Conservation (phyloP, 148 eudicot species). For the Arctostaphylos glauca region DNA sequence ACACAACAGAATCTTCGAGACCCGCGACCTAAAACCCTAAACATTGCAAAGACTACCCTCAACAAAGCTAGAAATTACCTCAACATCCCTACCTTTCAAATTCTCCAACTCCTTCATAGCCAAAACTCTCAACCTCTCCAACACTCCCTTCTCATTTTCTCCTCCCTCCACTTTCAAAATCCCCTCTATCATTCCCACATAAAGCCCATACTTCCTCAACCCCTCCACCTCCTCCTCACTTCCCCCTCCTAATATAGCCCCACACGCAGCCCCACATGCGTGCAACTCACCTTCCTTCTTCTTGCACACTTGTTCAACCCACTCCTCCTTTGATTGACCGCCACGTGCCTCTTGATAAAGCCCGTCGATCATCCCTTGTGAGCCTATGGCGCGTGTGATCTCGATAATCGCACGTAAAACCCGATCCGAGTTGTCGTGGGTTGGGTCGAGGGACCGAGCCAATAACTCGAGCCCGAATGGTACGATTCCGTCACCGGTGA, state of each 20-base stretch:
- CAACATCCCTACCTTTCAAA: conserved; percentile 26
- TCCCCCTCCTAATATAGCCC: conserved; percentile 10
- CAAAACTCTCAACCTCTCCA: conserved; percentile 21
- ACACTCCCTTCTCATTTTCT: neutral
- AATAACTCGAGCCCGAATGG: conserved; percentile 8
- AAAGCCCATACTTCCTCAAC: conserved; percentile 30
- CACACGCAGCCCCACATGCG: conserved; percentile 1
- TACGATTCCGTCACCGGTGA: conserved; percentile 29
- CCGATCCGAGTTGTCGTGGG: conserved; percentile 17
- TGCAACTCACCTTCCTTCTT: conserved; percentile 14
- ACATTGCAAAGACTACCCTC: conserved; percentile 8
- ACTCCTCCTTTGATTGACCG: neutral
- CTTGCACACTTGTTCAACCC: neutral
- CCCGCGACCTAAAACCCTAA: neutral
- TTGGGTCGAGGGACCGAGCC: neutral
- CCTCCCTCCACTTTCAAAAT: conserved; percentile 18
- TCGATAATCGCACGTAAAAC: conserved; percentile 36
- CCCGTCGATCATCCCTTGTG: conserved; percentile 33
- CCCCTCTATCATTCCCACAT: conserved; percentile 38
- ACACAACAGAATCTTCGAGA: no score
- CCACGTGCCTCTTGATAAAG: conserved; percentile 16
- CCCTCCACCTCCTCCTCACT: conserved; percentile 11
- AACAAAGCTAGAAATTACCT: conserved; percentile 30
- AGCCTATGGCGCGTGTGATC: conserved; percentile 36
- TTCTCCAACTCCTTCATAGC: conserved; percentile 38